Base-by-base conservation (phyloP, 768 basidiomycete genomes). In the Phaeotremella fagi region DNA sequence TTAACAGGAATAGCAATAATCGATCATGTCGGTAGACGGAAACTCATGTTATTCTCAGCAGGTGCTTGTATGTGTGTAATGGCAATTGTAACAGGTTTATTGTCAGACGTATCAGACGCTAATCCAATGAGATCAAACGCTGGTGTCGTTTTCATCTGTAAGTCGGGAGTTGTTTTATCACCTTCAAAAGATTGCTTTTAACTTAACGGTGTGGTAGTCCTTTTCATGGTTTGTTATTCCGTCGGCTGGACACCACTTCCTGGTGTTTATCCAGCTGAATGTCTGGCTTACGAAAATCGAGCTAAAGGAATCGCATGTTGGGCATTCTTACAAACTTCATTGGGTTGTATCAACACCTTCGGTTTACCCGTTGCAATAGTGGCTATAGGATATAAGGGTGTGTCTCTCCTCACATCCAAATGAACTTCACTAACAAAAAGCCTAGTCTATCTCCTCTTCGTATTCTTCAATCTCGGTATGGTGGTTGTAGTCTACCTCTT, bases 221-320 rank as follows among this genome's bases (percentile, higher is more conserved):
- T 62, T 6, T 55, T 57, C 61, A 58, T 50, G 56, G 58, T 69
- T 6, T 74, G 79, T 26, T 82, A 78, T 64, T 80, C 80, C 4
- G 79, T 80, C 59, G 81, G 81, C 42, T 81, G 78, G 78, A 82
- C 82, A 2, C 78, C 81, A 0, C 80, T 82, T 74, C 81, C 82
- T 76, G 80, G 78, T 1, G 68, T 82, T 14, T 82, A 82, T 59
- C 80, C 80, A 4, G 77, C 81, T 4, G 81, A 82, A 66, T 79
- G 81, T 7, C 71, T 82, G 5, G 71, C 74, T 9, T 82, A 78
- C 60, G 75, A 81, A 61, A 78, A 77, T 15, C 74, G 82, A 53
- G 79, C 80, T 1, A 82, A 82, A 56, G 81, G 72, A 23, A 76
- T 82, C 23, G 79, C 79, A 79, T 80, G 64, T 70, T 80, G n/a